Evolutionary conservation across 305 asterid species (phyloP), one percentile per base, ranked within the genome.

Genomic region (Fraxinus greggii): DNA sequence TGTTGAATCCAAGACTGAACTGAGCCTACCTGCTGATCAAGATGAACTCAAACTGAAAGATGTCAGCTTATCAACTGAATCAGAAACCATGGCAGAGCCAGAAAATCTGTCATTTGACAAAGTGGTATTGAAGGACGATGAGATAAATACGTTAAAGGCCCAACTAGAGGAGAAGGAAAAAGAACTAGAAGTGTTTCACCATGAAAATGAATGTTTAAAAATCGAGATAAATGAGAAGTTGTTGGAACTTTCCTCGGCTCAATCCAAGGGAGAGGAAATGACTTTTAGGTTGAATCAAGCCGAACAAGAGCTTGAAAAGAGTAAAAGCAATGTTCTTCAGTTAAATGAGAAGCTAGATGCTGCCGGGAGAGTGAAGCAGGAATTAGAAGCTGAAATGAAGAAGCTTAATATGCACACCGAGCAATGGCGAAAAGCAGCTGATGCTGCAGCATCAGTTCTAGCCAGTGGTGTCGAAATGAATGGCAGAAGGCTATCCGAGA

Each of bases 381-480:
- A 88, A 7, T 42, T 96, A 70, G 99, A 94, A 79, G 79, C 73
- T 12, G 99, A 94, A 89, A 93, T 96, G 97, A 93, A 87, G 90
- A 93, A 83, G 92, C 93, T 96, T 1, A 86, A 89, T 9, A 92
- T 96, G 28, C 99, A 94, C 74, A 96, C 98, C 0, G 98, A 94
- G 78, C 99, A 96, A 56, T 94, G 99, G 99, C 87, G 93, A 76
- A 96, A 96, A 84, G 99, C 99, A 24, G 99, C 99, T 0, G 98
- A 96, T 85, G 98, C 98, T 9, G 99, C 99, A 13, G 99, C 99
- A 0, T 87, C 95, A 1, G 86, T 96, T 28, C 83, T 96, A 79
- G 92, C 98, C 0, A 96, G 92, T 23, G 98, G 88, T 4, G 90
- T 89, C 15, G 96, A 94, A 81, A 88, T 86, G 86, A 88, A 83